Evolutionary conservation across 2,329 filamentous ascomycete species (phyloP).

Genomic region (Hymenoscyphus albidus): DNA sequence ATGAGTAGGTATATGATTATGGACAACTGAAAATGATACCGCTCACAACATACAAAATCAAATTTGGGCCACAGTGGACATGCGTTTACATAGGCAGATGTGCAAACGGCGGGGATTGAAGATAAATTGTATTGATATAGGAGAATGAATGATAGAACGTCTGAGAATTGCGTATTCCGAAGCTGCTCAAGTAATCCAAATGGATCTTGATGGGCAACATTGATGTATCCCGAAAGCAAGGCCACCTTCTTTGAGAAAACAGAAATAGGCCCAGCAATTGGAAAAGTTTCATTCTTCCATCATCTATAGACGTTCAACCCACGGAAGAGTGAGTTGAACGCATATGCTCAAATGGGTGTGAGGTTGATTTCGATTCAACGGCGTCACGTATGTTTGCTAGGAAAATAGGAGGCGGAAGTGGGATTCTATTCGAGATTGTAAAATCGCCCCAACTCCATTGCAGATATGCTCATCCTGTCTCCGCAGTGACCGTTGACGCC

Average conservation of each 20-base stretch:
- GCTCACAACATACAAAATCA: too few species aligned
- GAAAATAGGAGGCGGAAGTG: not conserved
- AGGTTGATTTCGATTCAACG: conserved; percentile 4
- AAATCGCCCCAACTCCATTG: conserved; percentile 13
- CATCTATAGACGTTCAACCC: conserved; percentile 36
- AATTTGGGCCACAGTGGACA: too few species aligned
- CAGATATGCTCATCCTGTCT: conserved; percentile 11
- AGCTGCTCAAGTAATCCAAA: too few species aligned
- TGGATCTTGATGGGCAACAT: not conserved
- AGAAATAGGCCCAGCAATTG: conserved; percentile 28
- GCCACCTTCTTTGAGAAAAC: conserved; percentile 20
- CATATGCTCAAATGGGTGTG: conserved; percentile 36
- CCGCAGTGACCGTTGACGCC: conserved; percentile 8
- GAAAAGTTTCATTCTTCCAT: conserved; percentile 33
- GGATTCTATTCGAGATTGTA: not conserved
- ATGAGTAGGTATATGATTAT: too few species aligned
- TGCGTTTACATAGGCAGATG: too few species aligned
- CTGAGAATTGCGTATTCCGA: too few species aligned
- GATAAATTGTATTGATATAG: too few species aligned
- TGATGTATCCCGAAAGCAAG: conserved; percentile 20
- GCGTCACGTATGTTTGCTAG: not conserved
- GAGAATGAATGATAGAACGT: too few species aligned
- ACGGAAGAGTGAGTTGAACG: conserved; percentile 31
- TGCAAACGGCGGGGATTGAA: too few species aligned
- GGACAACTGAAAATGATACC: too few species aligned